Evolutionary conservation across 148 eudicot genomes (phyloP).

Genomic region (Selenicereus undatus): DNA sequence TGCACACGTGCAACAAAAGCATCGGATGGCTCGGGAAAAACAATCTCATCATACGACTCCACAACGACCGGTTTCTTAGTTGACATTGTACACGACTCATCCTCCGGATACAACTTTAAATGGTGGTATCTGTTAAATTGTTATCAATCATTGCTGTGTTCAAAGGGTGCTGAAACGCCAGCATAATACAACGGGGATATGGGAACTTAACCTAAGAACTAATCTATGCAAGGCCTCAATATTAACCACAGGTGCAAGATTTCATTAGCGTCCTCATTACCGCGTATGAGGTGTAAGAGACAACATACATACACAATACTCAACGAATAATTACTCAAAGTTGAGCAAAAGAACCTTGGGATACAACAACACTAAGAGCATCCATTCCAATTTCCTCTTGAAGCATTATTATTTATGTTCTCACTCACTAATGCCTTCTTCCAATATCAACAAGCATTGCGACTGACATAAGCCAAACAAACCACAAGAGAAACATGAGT

Average conservation of each 20-base stretch:
- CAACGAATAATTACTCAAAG: neutral
- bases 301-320: neutral
- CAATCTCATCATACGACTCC: conserved; percentile 71
- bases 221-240: neutral
- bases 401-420: neutral
- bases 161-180: neutral
- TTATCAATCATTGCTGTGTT: neutral
- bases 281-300: neutral
- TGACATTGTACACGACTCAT: conserved; percentile 49
- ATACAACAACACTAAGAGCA: neutral
- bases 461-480: neutral
- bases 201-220: neutral
- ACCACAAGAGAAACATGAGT: neutral
- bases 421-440: neutral
- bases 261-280: neutral
- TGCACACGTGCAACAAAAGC: conserved; percentile 58
- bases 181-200: neutral
- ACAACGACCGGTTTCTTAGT: conserved; percentile 64
- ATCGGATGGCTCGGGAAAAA: conserved; percentile 61
- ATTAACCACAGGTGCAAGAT: neutral
- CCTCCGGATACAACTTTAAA: conserved; percentile 56
- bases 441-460: neutral
- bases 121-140: conserved; percentile 48
- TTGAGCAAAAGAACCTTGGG: neutral
- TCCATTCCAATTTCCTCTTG: neutral